Evolutionary conservation across 768 basidiomycete genomes (phyloP), one percentile per base, ranked within the genome.

Genomic region (Termitomyces sp.): DNA sequence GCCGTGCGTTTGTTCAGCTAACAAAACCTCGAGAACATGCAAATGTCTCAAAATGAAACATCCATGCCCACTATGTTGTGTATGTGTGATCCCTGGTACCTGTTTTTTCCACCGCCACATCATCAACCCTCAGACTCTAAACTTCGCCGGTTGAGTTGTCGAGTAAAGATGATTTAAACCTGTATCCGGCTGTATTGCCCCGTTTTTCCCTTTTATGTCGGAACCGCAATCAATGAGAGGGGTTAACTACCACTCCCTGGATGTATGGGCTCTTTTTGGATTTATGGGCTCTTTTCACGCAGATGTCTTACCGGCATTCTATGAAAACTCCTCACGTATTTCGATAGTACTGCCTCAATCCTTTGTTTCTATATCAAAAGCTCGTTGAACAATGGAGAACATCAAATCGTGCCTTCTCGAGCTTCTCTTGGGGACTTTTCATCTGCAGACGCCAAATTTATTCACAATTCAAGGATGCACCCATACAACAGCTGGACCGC

Each of bases 401-500:
- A 31, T 42, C 55, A 20, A 31, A 37, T n/a, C 31, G 20, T 25
- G 32, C n/a, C 38, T 36, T 52, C 48, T 59, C 42, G 17, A n/a
- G 25, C 17, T n/a, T 42, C 51, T 59, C n/a, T 34, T 49, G 15
- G 47, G 31, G n/a, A 5, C 52, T 29, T 40, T 42, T 60, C 55
- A 42, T 45, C 47, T 47, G 15, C 25, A 43, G 15, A 42, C n/a
- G 9, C 15, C 43, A 20, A 46, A 25, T 56, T 15, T 4, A 5
- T 46, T 53, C 25, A 34, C 37, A 56, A 25, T 14, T 17, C 20
- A 43, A 62, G n/a, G 11, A 34, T 69, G 68, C 67, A 81, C 62
- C 80, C 80, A 5, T 81, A 76, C 66, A 71, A 68, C 57, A 70
- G 71, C 67, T 79, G 77, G 76, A 64, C 69, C 32, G 70, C 73